phyloP scores from a whole-genome alignment of 108 stramenopile genomes.

The Fragilaria crotonensis region DNA sequence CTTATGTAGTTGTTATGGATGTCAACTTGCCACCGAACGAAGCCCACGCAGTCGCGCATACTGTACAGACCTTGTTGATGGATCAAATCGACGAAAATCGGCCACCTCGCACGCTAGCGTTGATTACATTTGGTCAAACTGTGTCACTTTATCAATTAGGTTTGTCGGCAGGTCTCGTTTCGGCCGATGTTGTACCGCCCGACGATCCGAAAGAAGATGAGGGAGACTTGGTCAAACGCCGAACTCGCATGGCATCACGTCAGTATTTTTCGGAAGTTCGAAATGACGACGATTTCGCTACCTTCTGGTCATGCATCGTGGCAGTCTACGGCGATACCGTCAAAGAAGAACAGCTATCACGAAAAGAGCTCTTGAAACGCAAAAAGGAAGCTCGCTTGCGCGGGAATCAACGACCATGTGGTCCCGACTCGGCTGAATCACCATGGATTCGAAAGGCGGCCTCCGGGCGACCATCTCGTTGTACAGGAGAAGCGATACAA shows the following conservation, averaged over 20 bases:
- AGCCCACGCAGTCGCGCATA: slow-evolving; percentile 27
- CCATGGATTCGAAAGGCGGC: slow-evolving; percentile 23
- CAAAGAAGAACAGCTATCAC: slow-evolving; percentile 11
- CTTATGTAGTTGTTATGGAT: slow-evolving; percentile 37
- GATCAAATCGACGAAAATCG: neutral
- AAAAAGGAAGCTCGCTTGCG: slow-evolving; percentile 31
- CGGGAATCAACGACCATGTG: neutral
- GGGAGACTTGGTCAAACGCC: slow-evolving; percentile 5
- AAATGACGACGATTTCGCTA: slow-evolving; percentile 10
- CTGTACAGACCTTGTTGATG: slow-evolving; percentile 15
- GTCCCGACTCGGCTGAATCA: slow-evolving; percentile 7
- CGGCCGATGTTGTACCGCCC: slow-evolving; percentile 28
- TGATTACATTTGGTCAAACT: slow-evolving; percentile 37
- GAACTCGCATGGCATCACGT: slow-evolving; percentile 7
- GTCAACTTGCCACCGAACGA: slow-evolving; percentile 29
- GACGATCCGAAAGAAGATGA: neutral
- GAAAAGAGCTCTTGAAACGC: slow-evolving; percentile 29
- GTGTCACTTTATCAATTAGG: slow-evolving; percentile 45
- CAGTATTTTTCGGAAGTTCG: slow-evolving; percentile 12
- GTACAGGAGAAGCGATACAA: slow-evolving; percentile 46
- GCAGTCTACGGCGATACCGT: slow-evolving; percentile 26
- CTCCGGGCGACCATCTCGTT: slow-evolving; percentile 12
- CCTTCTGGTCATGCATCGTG: slow-evolving; percentile 18
- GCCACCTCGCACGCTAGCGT: slow-evolving; percentile 15
- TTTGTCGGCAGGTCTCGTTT: slow-evolving; percentile 25